Base-by-base conservation (phyloP, 345 rosid genomes). In the Gossypium herbaceum region DNA sequence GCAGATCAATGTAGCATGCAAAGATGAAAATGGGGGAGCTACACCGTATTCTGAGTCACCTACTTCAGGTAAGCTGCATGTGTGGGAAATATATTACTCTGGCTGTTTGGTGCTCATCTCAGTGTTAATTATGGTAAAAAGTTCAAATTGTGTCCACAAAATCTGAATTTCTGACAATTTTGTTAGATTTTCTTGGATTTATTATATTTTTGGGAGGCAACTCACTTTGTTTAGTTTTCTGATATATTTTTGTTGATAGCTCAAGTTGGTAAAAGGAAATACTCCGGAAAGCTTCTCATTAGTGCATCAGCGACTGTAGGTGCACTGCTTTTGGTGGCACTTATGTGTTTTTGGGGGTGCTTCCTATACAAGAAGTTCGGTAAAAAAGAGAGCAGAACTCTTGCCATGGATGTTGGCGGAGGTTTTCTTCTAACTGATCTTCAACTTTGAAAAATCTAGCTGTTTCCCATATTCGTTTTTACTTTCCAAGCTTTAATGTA, bases 291-390 rank as follows among this genome's bases (percentile, higher is more conserved):
- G 79, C 81, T 95, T 61, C 88, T 95, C 54, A 86, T 93, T 73
- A 93, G 99, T 81, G 93, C 99, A 68, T 91, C 92, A 72, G 98
- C 98, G 45, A 95, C 99, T 19, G 85, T 95, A 47, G 99, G 99
- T 68, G 98, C 97, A 57, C 85, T 95, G 66, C 98, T 95, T 82
- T 84, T 95, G 78, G 98, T 95, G 81, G 99, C 99, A 54, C 97
- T 95, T 64, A 95, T 95, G 99, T 93, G 98, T 81, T 95, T 91
- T 76, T 95, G 96, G 98, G 99, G 99, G 27, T 95, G 99, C 86
- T 93, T 95, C 86, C 92, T 95, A 68, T 95, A 91, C 79, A 95
- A 93, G 85, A 95, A 93, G 89, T 88, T 95, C 72, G 96, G 93
- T 81, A 95, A 89, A 86, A 90, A 81, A 82, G 98, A 89, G 76